phyloP scores from a whole-genome alignment of 768 basidiomycete species.

The Psilocybe tampanensis region DNA sequence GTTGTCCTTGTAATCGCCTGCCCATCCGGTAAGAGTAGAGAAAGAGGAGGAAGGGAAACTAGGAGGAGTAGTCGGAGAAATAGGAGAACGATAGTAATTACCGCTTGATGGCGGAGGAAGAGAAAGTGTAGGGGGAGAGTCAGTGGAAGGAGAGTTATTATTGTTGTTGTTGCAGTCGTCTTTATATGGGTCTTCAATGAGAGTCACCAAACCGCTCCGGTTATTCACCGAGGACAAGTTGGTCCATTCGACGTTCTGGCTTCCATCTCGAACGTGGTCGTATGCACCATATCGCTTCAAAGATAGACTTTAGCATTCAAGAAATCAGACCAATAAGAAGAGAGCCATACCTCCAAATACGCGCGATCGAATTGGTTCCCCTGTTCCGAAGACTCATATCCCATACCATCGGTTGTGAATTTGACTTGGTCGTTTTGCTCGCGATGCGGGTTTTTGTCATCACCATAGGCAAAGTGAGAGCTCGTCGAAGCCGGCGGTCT shows the following conservation, averaged over 20 bases:
- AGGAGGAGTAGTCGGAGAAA: conserved; percentile 10
- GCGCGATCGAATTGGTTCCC: conserved; percentile 23
- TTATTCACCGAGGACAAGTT: conserved; percentile 17
- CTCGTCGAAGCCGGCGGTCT: conserved; percentile 8
- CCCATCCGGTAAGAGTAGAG: conserved; percentile 42
- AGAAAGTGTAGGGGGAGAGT: conserved; percentile 20
- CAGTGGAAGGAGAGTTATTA: conserved; percentile 9
- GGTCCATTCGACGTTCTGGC: conserved; percentile 26
- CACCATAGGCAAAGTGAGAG: conserved; percentile 12
- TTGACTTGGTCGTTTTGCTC: conserved; percentile 9
- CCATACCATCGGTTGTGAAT: conserved; percentile 23
- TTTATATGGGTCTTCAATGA: conserved; percentile 29
- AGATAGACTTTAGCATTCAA: conserved; percentile 1
- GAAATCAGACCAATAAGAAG: not conserved
- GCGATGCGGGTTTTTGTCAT: conserved; percentile 3
- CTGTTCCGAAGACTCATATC: conserved; percentile 23
- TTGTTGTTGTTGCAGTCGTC: conserved; percentile 20
- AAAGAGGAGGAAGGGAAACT: conserved; percentile 26
- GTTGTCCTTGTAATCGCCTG: conserved; percentile 30
- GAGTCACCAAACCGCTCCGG: conserved; percentile 24
- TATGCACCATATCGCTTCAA: conserved; percentile 23
- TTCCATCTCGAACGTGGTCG: conserved; percentile 19
- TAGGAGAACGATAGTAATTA: conserved; percentile 19
- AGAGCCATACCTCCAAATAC: conserved; percentile 27
- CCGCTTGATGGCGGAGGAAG: conserved; percentile 17